Evolutionary conservation across 768 basidiomycete genomes (phyloP).

Genomic region (Exidia glandulosa): DNA sequence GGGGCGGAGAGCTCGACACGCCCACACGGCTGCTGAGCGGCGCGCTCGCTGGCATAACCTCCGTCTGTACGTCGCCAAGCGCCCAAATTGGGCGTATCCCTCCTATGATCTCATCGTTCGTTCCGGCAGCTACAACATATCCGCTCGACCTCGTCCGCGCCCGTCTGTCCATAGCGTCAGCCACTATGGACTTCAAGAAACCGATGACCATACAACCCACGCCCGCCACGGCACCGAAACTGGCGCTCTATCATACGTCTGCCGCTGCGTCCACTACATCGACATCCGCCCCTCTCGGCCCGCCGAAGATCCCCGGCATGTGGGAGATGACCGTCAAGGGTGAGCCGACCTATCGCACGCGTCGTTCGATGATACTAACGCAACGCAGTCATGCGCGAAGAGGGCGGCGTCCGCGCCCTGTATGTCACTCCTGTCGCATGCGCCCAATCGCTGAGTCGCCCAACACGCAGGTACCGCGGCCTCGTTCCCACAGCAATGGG

Average conservation of each 20-base stretch:
- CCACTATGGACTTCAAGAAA: constrained; percentile 42
- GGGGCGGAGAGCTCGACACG: constrained; percentile 73
- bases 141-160: constrained; percentile 91
- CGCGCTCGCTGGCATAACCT: constrained; percentile 86
- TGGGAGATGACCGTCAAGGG: constrained; percentile 75
- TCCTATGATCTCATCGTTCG: constrained; percentile 5
- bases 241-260: constrained; percentile 9
- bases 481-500: constrained; percentile 75
- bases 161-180: constrained; percentile 85
- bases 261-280: constrained; percentile 16
- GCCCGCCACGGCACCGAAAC: neutral
- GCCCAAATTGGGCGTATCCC: constrained; percentile 1
- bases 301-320: constrained; percentile 33
- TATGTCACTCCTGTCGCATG: too few species aligned
- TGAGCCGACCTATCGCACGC: neutral
- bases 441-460: too few species aligned
- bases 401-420: constrained; percentile 79
- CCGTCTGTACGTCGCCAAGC: constrained; percentile 60
- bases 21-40: constrained; percentile 77
- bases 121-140: constrained; percentile 60
- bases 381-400: constrained; percentile 63
- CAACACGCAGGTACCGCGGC: too few species aligned
- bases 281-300: constrained; percentile 21
- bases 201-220: constrained; percentile 11
- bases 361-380: neutral